Base-by-base conservation (phyloP, 148 eudicot species). In the Rhododendron griersonianum region DNA sequence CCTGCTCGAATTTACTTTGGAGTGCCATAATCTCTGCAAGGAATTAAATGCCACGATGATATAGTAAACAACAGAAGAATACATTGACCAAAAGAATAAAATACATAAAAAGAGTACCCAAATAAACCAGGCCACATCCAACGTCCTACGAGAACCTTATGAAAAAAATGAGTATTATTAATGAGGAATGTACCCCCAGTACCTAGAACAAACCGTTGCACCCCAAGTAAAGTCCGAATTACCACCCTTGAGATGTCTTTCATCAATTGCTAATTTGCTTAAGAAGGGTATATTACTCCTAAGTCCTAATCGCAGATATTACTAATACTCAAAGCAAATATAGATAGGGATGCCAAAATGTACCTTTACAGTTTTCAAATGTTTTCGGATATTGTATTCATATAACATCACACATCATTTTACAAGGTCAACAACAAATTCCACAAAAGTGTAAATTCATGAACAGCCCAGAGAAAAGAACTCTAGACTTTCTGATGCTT, bases 1-100 rank as follows among this genome's bases (percentile, higher is more conserved):
- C 98, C 89, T 95, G 97, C 90, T 95, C 94, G 2, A 96, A 96
- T 90, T 92, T 93, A 91, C 96, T 93, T 88, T 92, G 98, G 80
- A 95, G 87, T 88, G 90, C 92, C 98, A 96, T 94, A 85, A 94
- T 85, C 91, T 95, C 96, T 96, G 96, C 89, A 91, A 79, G 19
- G 81, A 78, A 65, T 73, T 2, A 53, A 28, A 59, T 16, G 47
- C 59, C 28, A 1, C 75, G 85, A 41, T 37, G 23, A 37, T 82
- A 78, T 35, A 30, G 55, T 51, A 23, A 59, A 37, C 28, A n/a
- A 47, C 45, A 8, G 4, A 63, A 65, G 41, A 47, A 14, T 33
- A 13, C 76, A 33, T 25, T 25, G 74, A 28, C 74, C 35, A 67
- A 28, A 25, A 25, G 11, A 25, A 67, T 28, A 3, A 11, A n/a